Conservation (phyloP, 1,139 yeast genomes). For the Blastobotrys indianensis region DNA sequence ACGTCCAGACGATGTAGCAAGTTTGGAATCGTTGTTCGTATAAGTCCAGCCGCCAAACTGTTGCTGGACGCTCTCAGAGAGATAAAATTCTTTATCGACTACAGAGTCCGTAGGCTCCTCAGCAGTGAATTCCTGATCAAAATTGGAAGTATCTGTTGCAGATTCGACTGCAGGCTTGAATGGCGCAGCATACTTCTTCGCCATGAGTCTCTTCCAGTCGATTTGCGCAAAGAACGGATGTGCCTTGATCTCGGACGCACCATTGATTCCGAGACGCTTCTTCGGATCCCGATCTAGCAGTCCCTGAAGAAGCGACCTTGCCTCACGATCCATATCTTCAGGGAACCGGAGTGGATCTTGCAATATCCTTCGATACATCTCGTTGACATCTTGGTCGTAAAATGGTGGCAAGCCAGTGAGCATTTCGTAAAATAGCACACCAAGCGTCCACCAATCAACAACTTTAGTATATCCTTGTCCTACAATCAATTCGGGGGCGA, state of each 20-base stretch:
- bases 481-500: constrained; percentile 87
- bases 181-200: constrained; percentile 91
- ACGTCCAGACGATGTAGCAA: constrained; percentile 21
- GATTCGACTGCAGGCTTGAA: constrained; percentile 88
- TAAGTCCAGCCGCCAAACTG: constrained; percentile 99
- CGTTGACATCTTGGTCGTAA: constrained; percentile 89
- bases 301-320: constrained; percentile 72
- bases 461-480: constrained; percentile 94
- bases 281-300: constrained; percentile 82
- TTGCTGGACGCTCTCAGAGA: constrained; percentile 77
- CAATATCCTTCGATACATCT: constrained; percentile 88
- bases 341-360: constrained; percentile 89
- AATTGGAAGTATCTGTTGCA: constrained; percentile 84
- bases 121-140: constrained; percentile 86
- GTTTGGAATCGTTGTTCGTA: constrained; percentile 42
- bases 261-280: constrained; percentile 67
- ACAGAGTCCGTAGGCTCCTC: constrained; percentile 95
- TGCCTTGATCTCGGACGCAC: constrained; percentile 76
- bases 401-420: constrained; percentile 94
- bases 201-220: constrained; percentile 81
- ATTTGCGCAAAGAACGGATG: constrained; percentile 88
- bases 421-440: constrained; percentile 91
- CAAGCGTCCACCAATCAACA: constrained; percentile 99
- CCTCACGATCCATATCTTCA: constrained; percentile 79
- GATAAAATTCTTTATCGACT: constrained; percentile 65